Evolutionary conservation across 2,329 filamentous ascomycete genomes (phyloP).

Genomic region (Exophiala lecanii-corni): DNA sequence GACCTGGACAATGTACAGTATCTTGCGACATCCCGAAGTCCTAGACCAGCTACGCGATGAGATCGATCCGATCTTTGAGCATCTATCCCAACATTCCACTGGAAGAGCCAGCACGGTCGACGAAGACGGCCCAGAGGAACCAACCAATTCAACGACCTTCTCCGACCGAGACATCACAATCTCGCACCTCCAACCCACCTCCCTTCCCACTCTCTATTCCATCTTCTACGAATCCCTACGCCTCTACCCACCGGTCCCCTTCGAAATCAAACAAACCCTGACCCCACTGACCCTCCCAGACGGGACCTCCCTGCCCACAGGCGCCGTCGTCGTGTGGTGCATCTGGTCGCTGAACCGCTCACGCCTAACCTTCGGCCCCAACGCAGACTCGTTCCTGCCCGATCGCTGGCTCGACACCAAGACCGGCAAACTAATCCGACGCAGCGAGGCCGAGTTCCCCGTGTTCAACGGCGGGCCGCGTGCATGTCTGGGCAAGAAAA

Average conservation of each 20-base stretch:
- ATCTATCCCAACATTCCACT: not conserved
- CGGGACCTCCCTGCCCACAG: conserved; percentile 45
- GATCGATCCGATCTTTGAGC: conserved; percentile 14
- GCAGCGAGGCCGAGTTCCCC: conserved; percentile 54
- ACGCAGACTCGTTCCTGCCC: conserved; percentile 54
- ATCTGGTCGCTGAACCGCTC: conserved; percentile 62
- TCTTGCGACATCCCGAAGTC: conserved; percentile 48
- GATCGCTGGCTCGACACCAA: conserved; percentile 46
- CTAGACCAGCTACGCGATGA: conserved; percentile 16
- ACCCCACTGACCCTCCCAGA: conserved; percentile 44
- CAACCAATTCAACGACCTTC: conserved; percentile 20
- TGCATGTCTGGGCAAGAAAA: conserved; percentile 58
- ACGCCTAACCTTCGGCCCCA: conserved; percentile 50
- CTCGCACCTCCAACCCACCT: conserved; percentile 38
- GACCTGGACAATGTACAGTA: conserved; percentile 60
- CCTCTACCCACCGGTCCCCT: conserved; percentile 60
- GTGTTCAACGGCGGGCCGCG: conserved; percentile 63
- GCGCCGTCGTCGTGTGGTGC: conserved; percentile 58
- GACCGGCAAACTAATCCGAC: conserved; percentile 36
- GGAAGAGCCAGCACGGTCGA: not conserved
- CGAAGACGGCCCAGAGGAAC: not conserved
- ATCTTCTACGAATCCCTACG: conserved; percentile 58
- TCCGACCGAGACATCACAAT: conserved; percentile 25
- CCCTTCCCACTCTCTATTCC: conserved; percentile 55
- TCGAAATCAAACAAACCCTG: conserved; percentile 60